These are phyloP conservation scores for Acanthamoeba castellanii DNA, from an alignment of 208 protist genomes.

Conservation along the genomic window DNA sequence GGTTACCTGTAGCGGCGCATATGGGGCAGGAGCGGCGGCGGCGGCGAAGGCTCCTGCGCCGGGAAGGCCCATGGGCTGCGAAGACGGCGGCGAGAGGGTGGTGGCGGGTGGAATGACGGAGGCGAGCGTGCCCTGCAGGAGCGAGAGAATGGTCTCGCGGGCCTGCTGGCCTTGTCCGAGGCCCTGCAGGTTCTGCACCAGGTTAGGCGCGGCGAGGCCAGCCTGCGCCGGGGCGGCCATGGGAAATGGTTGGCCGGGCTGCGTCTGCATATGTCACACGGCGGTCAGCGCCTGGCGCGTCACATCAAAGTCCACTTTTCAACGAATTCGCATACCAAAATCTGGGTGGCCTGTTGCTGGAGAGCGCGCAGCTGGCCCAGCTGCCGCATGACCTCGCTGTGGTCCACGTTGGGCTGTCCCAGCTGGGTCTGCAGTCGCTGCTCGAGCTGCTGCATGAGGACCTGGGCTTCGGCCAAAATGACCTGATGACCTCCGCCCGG, in stretches of 20 bases:
- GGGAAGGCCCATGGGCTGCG: neutral
- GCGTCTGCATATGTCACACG: neutral
- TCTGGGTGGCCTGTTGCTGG: slow-evolving; percentile 52
- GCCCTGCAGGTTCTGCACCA: neutral
- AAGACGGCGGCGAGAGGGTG: neutral
- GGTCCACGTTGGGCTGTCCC: neutral
- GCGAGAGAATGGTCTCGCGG: slow-evolving; percentile 21
- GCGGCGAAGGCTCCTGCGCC: neutral
- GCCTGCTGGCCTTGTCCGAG: neutral
- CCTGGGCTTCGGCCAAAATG: slow-evolving; percentile 30
- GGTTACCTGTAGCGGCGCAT: neutral
- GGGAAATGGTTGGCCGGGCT: neutral
- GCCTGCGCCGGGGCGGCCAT: neutral
- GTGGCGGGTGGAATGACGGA: neutral
- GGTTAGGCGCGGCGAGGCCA: neutral
- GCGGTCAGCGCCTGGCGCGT: neutral
- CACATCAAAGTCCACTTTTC: neutral
- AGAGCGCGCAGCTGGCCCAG: slow-evolving; percentile 49
- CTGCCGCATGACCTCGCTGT: slow-evolving; percentile 35
- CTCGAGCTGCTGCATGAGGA: slow-evolving; percentile 43
- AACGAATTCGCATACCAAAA: neutral
- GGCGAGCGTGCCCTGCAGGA: slow-evolving; percentile 38
- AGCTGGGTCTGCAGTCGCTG: slow-evolving; percentile 35
- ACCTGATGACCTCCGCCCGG: neutral
- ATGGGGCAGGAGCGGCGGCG: neutral